phyloP scores from a whole-genome alignment of 345 rosid genomes.

The Moringa oleifera region DNA sequence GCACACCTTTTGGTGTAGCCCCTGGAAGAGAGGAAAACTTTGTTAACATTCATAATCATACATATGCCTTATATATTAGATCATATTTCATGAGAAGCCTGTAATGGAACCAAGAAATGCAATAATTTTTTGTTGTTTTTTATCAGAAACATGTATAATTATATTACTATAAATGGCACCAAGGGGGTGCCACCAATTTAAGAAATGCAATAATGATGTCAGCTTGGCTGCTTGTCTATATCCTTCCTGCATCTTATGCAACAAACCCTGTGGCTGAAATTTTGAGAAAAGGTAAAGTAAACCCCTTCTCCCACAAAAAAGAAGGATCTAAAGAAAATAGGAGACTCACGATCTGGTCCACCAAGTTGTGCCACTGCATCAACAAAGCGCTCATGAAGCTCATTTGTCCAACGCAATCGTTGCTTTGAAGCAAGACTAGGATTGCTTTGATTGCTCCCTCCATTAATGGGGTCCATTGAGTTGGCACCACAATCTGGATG shows the following conservation, averaged over 20 bases:
- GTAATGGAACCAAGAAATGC: too few species aligned
- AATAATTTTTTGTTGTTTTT: too few species aligned
- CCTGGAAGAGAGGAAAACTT: constrained; percentile 36
- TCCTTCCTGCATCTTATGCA: background rate
- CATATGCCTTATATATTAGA: too few species aligned
- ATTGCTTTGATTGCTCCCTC: constrained; percentile 59
- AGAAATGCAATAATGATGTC: background rate
- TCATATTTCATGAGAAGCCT: background rate
- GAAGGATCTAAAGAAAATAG: background rate
- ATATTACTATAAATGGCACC: too few species aligned
- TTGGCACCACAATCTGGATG: constrained; percentile 40
- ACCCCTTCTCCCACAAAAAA: background rate
- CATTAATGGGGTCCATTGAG: constrained; percentile 67
- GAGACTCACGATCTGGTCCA: constrained; percentile 92
- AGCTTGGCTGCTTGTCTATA: background rate
- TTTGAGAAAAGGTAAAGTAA: background rate
- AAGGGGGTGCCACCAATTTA: too few species aligned
- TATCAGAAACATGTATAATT: too few species aligned
- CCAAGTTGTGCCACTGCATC: constrained; percentile 99
- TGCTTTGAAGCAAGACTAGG: constrained; percentile 92
- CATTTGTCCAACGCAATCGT: constrained; percentile 95
- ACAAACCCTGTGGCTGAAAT: background rate
- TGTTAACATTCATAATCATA: background rate
- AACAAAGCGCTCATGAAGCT: constrained; percentile 98
- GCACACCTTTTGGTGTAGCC: constrained; percentile 99